These are phyloP conservation scores for Colletotrichum sp. DNA, from an alignment of 2,329 filamentous ascomycete species.

Conservation along the genomic window DNA sequence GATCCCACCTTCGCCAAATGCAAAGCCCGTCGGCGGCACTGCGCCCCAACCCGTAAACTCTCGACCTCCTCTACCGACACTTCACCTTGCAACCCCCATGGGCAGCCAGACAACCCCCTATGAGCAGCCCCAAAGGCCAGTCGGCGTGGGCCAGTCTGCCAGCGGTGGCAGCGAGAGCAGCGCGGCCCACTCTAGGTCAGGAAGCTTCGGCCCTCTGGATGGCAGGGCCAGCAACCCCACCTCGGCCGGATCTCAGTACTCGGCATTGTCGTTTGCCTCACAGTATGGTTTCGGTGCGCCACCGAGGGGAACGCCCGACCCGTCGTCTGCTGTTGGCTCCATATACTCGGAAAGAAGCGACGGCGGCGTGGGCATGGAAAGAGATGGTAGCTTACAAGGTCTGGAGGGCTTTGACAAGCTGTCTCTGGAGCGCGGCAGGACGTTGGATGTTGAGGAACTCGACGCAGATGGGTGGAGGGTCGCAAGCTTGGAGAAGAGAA, in stretches of 20 bases:
- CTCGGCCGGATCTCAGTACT: constrained; percentile 87
- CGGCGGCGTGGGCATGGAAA: constrained; percentile 77
- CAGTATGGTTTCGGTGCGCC: constrained; percentile 72
- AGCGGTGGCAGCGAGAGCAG: constrained; percentile 82
- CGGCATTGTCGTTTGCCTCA: constrained; percentile 79
- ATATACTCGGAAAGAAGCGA: constrained; percentile 83
- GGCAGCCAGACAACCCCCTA: constrained; percentile 77
- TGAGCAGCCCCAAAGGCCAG: constrained; percentile 61
- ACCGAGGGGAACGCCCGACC: constrained; percentile 77
- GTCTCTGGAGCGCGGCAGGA: constrained; percentile 80
- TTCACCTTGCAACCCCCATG: constrained; percentile 89
- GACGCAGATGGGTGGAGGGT: constrained; percentile 96
- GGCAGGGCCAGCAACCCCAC: constrained; percentile 80
- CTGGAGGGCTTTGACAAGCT: constrained; percentile 81
- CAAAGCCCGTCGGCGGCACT: constrained; percentile 71
- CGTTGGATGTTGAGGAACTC: constrained; percentile 89
- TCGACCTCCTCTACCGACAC: constrained; percentile 74
- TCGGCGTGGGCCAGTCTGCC: constrained; percentile 66
- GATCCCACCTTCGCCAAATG: constrained; percentile 86
- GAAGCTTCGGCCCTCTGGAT: constrained; percentile 81
- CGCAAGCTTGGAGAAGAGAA: constrained; percentile 85
- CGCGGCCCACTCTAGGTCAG: constrained; percentile 78
- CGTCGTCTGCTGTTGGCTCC: constrained; percentile 85
- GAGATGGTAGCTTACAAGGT: constrained; percentile 80
- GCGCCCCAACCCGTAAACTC: constrained; percentile 41